Evolutionary conservation across 139 green algal species (phyloP).

Genomic region (Asterochloris sp.): DNA sequence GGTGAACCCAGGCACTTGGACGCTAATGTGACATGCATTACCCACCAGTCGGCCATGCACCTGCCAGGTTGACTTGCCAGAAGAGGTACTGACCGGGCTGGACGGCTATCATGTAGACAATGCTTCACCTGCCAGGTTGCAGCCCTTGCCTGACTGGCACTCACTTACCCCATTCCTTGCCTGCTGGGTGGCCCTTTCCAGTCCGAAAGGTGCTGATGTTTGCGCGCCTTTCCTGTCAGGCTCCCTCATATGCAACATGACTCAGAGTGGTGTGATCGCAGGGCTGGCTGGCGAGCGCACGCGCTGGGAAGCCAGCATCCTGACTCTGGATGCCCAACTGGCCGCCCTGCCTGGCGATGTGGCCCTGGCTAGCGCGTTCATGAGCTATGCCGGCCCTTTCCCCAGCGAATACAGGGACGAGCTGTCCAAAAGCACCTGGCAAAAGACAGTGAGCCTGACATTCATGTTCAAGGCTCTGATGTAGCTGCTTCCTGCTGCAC

Average conservation of each 20-base stretch:
- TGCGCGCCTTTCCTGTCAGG: too few species aligned
- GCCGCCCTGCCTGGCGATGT: slow-evolving; percentile 59
- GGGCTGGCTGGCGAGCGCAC: slow-evolving; percentile 53
- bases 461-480: too few species aligned
- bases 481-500: too few species aligned
- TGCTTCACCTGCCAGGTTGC: too few species aligned
- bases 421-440: slow-evolving; percentile 69
- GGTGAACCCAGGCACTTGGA: slow-evolving; percentile 40
- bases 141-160: too few species aligned
- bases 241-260: too few species aligned
- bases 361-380: slow-evolving; percentile 48
- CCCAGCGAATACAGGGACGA: slow-evolving; percentile 71
- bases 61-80: too few species aligned
- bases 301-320: slow-evolving; percentile 70
- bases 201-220: too few species aligned
- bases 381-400: slow-evolving; percentile 68
- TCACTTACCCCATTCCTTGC: too few species aligned
- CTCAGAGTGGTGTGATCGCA: slow-evolving; percentile 18
- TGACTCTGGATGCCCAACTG: slow-evolving; percentile 39
- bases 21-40: slow-evolving; percentile 55
- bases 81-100: too few species aligned
- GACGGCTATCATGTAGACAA: too few species aligned
- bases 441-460: slow-evolving; percentile 41
- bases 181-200: too few species aligned
- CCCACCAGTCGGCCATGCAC: neutral